phyloP scores from a whole-genome alignment of 257 asterid species.

The Prunella vulgaris region DNA sequence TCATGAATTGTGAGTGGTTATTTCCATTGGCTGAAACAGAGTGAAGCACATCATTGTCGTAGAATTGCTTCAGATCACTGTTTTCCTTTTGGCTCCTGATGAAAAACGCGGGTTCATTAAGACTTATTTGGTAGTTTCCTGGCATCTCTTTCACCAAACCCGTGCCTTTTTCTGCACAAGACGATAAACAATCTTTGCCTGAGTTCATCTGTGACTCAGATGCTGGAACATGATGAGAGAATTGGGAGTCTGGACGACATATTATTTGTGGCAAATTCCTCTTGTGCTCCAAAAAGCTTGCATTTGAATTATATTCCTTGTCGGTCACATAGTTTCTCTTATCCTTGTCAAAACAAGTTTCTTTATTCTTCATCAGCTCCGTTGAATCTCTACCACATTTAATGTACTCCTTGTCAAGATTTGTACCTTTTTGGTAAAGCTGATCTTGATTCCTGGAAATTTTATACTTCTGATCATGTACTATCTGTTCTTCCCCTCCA shows the following conservation, averaged over 20 bases:
- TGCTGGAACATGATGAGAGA: slow-evolving; percentile 24
- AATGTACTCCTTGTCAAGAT: slow-evolving; percentile 21
- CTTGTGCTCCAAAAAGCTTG: slow-evolving; percentile 26
- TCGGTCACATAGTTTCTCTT: slow-evolving; percentile 3
- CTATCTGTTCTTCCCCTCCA: slow-evolving; percentile 29
- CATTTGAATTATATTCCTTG: slow-evolving; percentile 20
- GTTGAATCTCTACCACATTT: slow-evolving; percentile 24
- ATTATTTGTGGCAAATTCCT: slow-evolving; percentile 29
- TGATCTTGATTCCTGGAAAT: slow-evolving; percentile 22
- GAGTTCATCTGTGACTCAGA: slow-evolving; percentile 18
- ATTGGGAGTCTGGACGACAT: slow-evolving; percentile 32
- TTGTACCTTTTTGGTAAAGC: slow-evolving; percentile 19
- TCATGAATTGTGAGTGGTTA: slow-evolving; percentile 23
- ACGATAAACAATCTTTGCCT: slow-evolving; percentile 22
- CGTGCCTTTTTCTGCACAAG: slow-evolving; percentile 23
- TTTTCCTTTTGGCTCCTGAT: slow-evolving; percentile 33
- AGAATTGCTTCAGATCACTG: slow-evolving; percentile 6
- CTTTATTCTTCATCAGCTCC: slow-evolving; percentile 22
- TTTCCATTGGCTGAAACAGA: slow-evolving; percentile 17
- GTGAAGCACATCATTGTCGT: slow-evolving; percentile 17
- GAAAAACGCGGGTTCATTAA: slow-evolving; percentile 29
- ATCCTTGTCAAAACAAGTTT: slow-evolving; percentile 20
- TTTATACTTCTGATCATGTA: slow-evolving; percentile 25
- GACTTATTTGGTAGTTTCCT: slow-evolving; percentile 22
- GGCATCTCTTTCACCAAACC: slow-evolving; percentile 22